Conservation (phyloP, 371 early-diverging fungal species). For the Parasitella parasitica region DNA sequence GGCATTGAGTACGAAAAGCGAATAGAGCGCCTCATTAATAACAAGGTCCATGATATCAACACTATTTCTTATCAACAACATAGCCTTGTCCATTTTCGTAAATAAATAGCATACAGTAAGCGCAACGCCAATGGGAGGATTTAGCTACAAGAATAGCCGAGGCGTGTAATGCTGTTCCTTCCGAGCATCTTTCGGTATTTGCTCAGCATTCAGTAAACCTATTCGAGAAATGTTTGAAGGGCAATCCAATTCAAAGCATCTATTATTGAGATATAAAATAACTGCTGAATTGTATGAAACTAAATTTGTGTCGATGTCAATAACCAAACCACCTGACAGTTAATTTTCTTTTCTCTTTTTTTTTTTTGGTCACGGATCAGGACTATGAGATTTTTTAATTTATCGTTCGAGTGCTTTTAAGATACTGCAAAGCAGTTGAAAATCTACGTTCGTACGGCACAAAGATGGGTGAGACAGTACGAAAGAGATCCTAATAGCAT, state of each 20-base stretch:
- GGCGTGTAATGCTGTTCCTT: neutral
- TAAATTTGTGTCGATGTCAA: too few relatives aligned
- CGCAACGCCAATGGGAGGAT: too few relatives aligned
- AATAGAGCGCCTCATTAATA: too few relatives aligned
- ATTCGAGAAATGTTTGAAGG: neutral
- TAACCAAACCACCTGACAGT: too few relatives aligned
- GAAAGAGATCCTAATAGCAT: slow-evolving; percentile 22
- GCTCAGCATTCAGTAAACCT: neutral
- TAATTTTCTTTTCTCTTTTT: neutral
- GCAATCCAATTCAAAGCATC: neutral
- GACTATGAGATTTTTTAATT: slow-evolving; percentile 23
- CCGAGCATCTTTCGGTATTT: neutral
- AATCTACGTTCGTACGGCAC: slow-evolving; percentile 18
- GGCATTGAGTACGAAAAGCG: too few relatives aligned
- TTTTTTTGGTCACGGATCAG: slow-evolving; percentile 25
- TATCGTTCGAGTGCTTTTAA: slow-evolving; percentile 21
- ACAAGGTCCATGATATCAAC: too few relatives aligned
- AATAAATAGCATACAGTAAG: too few relatives aligned
- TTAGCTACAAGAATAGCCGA: neutral
- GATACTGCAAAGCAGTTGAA: slow-evolving; percentile 18
- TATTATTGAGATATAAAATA: neutral
- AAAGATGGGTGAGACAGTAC: slow-evolving; percentile 25
- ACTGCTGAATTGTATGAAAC: too few relatives aligned
- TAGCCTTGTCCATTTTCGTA: too few relatives aligned
- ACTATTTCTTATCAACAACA: too few relatives aligned